Evolutionary conservation across 75 land plant species (phyloP), one percentile per base, ranked within the genome.

Genomic region (Pinus tabuliformis): DNA sequence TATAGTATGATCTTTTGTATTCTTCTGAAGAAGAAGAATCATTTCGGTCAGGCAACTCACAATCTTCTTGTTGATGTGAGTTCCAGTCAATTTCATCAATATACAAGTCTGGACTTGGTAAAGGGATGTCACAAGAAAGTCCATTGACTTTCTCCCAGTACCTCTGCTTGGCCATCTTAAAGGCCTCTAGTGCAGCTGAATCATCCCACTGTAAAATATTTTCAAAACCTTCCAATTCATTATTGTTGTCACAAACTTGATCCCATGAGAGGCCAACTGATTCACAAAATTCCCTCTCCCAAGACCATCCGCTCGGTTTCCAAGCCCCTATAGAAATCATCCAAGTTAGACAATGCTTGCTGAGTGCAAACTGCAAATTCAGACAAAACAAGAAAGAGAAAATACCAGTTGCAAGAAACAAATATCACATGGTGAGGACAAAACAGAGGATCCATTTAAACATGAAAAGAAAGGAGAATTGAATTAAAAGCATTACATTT

Each of bases 201-300:
- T 91, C 93, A 77, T 91, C 64, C 93, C 93, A 91, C 16, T 76
- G n/a, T 58, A 84, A 24, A 13, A 91, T 65, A 68, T 84, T 81
- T 6, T 73, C 75, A 58, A 80, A 86, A 3, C 77, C 73, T 30
- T 73, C 28, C 73, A 81, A 59, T 39, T 26, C 56, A 57, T 79
- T 85, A 73, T 90, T 82, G 18, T 59, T 65, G 45, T 87, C 87
- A 59, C 86, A 71, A 20, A 90, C 56, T 62, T 63, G 78, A 17
- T 60, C 11, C 91, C 91, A 89, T 20, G 84, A 78, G 45, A 89
- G 56, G 20, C 88, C 81, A 6, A 84, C 71, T 5, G 72, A 18
- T 18, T 57, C 13, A 73, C 88, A 86, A 59, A 89, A 89, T 14
- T 84, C 58, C 75, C 77, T 86, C 73, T 89, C 91, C 91, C 91